A percentile compares a stretch with the other conserved stretches of the same genome.
Evolutionary conservation across 164 flowering plant species (phyloP).

Genomic region (Annona cherimola): DNA sequence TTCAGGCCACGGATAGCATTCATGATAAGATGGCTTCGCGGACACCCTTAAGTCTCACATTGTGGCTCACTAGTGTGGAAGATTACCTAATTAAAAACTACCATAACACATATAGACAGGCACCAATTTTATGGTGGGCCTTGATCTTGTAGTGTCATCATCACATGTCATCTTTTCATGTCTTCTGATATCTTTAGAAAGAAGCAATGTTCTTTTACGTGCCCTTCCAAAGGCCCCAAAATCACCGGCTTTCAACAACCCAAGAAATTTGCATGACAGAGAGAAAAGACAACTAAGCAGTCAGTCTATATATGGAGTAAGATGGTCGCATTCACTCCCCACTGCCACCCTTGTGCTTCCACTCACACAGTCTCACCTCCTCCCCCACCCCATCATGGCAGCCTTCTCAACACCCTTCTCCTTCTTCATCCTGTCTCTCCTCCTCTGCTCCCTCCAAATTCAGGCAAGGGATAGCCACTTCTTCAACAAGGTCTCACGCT

Average conservation of each 20-base stretch:
- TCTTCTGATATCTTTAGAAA: background rate
- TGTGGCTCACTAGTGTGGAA: too few species aligned
- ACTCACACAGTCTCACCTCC: background rate
- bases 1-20: too few species aligned
- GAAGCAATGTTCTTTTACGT: background rate
- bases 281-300: background rate
- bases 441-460: constrained; percentile 27
- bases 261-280: background rate
- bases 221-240: constrained; percentile 1
- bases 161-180: background rate
- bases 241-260: background rate
- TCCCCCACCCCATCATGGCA: constrained; percentile 23
- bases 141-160: background rate
- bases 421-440: constrained; percentile 27
- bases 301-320: background rate
- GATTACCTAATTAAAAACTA: too few species aligned
- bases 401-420: constrained; percentile 20
- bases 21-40: too few species aligned
- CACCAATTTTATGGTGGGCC: background rate
- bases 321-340: background rate
- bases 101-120: background rate
- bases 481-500: constrained; percentile 42
- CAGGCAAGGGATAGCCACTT: constrained; percentile 52
- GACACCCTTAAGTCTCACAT: too few species aligned
- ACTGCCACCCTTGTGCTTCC: background rate